phyloP scores from a whole-genome alignment of 176 grass and related monocot species.

The Rhynchospora tenuis region DNA sequence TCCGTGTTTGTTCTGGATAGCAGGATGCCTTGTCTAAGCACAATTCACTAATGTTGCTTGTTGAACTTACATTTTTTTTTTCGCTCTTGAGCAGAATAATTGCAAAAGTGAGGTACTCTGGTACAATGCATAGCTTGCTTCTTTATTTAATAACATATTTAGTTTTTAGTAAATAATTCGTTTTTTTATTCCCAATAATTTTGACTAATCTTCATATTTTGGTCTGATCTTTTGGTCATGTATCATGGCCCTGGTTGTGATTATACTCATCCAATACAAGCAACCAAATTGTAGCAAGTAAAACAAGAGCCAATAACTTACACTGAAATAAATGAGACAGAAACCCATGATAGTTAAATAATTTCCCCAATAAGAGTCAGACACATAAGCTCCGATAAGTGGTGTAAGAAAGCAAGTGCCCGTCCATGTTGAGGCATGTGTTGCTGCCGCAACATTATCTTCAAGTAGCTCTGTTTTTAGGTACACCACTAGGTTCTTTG shows the following conservation, averaged over 20 bases:
- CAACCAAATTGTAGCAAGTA: not conserved
- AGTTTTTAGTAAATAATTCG: too few relatives aligned
- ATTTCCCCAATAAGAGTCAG: constrained; percentile 61
- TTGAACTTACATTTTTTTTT: too few relatives aligned
- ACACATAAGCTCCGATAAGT: constrained; percentile 52
- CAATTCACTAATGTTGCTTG: not conserved
- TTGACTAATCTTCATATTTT: too few relatives aligned
- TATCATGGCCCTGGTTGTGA: not conserved
- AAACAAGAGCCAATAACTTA: constrained; percentile 28
- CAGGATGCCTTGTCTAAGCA: not conserved
- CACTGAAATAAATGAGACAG: constrained; percentile 47
- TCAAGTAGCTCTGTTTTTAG: constrained; percentile 45
- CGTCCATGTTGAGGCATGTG: constrained; percentile 60
- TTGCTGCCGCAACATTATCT: constrained; percentile 45
- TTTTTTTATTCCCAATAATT: too few relatives aligned
- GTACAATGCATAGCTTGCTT: too few relatives aligned
- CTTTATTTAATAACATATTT: too few relatives aligned
- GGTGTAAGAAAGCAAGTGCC: constrained; percentile 63
- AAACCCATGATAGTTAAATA: constrained; percentile 50
- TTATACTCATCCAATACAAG: too few relatives aligned
- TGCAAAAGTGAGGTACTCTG: too few relatives aligned
- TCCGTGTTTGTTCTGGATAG: not conserved
- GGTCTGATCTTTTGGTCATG: not conserved
- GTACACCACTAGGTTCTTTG: constrained; percentile 62
- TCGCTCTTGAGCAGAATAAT: too few relatives aligned